These are phyloP conservation scores for Fusarium fujikuroi DNA, from an alignment of 2,329 filamentous ascomycete species.

Conservation along the genomic window DNA sequence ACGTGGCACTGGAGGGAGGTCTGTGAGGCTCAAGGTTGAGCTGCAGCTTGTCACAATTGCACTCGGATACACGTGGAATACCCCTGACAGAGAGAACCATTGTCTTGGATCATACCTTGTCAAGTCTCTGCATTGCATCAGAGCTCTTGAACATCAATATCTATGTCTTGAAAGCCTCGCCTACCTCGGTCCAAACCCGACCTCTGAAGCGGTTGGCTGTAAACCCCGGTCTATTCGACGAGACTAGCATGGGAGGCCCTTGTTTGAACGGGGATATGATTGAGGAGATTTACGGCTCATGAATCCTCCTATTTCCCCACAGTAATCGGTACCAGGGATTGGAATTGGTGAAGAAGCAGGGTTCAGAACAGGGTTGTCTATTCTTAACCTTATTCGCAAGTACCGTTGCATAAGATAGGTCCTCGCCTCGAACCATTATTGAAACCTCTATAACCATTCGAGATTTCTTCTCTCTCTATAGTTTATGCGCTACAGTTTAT, in stretches of 20 bases:
- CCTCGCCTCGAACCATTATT: not conserved
- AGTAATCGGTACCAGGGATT: not conserved
- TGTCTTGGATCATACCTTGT: not conserved
- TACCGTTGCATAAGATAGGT: not conserved
- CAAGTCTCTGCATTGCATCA: not conserved
- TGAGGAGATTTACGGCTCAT: not conserved
- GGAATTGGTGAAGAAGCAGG: not conserved
- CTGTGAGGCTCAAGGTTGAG: not conserved
- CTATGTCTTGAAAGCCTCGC: not conserved
- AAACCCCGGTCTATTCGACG: not conserved
- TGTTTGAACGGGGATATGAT: not conserved
- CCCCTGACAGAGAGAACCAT: not conserved
- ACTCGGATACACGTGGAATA: not conserved
- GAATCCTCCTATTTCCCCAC: not conserved
- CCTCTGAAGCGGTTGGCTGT: not conserved
- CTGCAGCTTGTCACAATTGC: not conserved
- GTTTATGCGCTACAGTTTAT: not conserved
- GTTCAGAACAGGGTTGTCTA: not conserved
- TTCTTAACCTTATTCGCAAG: conserved; percentile 1
- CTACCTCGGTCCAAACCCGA: not conserved
- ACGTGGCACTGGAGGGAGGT: not conserved
- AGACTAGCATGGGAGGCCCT: not conserved
- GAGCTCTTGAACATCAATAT: not conserved
- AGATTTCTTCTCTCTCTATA: not conserved
- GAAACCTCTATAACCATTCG: not conserved